Evolutionary conservation across 2,329 filamentous ascomycete species (phyloP).

Genomic region (Biscogniauxia marginata): DNA sequence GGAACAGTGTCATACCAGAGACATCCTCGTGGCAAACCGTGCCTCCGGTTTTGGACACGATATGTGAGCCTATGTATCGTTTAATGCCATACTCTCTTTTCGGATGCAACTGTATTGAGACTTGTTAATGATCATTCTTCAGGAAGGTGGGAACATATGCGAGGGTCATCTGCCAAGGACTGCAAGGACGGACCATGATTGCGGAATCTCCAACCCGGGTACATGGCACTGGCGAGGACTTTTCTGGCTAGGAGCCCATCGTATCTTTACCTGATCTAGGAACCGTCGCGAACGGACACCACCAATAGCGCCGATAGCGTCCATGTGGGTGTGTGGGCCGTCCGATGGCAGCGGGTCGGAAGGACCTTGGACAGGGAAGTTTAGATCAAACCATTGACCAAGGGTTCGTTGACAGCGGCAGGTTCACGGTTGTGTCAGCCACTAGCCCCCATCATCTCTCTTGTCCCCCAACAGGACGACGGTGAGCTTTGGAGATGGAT

Average conservation of each 20-base stretch:
- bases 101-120: neutral
- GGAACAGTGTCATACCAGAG: neutral
- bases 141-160: neutral
- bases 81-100: neutral
- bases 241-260: constrained; percentile 11
- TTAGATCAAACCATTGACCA: constrained; percentile 18
- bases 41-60: neutral
- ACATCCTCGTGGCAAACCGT: neutral
- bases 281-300: constrained; percentile 30
- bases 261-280: constrained; percentile 27
- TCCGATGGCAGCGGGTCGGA: constrained; percentile 24
- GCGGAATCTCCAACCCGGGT: constrained; percentile 9
- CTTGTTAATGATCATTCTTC: neutral
- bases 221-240: constrained; percentile 15
- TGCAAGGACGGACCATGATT: neutral
- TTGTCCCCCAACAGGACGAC: neutral
- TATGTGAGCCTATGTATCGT: neutral
- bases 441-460: constrained; percentile 1
- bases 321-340: constrained; percentile 17
- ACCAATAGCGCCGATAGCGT: constrained; percentile 10
- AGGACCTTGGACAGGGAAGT: constrained; percentile 22
- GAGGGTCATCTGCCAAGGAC: neutral
- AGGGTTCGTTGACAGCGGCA: constrained; percentile 22
- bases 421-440: constrained; percentile 4
- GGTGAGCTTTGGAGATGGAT: neutral